Percentiles rank a stretch among this genome's conserved stretches.
Conservation (phyloP, 768 basidiomycete species). For the Polyporus arcularius region DNA sequence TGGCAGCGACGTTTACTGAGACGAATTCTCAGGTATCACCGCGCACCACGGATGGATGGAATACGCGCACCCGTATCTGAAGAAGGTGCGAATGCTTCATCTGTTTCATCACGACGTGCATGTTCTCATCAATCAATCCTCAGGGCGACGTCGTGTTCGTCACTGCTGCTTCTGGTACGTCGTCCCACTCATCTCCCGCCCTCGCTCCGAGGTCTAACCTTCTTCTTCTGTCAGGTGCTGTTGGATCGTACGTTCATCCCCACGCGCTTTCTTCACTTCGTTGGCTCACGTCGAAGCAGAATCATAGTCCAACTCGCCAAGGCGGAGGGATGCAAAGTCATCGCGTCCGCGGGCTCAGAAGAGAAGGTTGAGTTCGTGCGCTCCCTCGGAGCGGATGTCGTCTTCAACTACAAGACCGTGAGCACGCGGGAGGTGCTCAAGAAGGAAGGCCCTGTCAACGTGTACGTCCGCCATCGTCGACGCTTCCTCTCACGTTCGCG, state of each 20-base stretch:
- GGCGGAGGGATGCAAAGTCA: conserved; percentile 53
- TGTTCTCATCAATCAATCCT: not conserved
- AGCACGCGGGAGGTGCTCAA: conserved; percentile 51
- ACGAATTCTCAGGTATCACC: conserved; percentile 28
- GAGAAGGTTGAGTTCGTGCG: conserved; percentile 67
- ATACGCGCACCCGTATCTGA: conserved; percentile 35
- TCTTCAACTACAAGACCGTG: conserved; percentile 73
- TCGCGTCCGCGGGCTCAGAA: conserved; percentile 70
- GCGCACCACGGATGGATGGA: conserved; percentile 44
- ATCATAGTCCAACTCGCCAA: conserved; percentile 45
- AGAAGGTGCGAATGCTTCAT: conserved; percentile 36
- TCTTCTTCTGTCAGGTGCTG: conserved; percentile 37
- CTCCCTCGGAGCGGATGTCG: conserved; percentile 65
- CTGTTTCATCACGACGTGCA: not conserved
- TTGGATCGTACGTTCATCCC: conserved; percentile 54
- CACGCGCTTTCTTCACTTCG: not conserved
- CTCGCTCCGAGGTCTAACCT: not conserved
- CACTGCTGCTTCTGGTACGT: conserved; percentile 41
- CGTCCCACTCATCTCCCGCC: not conserved
- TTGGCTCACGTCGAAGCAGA: not conserved
- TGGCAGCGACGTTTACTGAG: not conserved
- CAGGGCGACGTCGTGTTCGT: conserved; percentile 55
- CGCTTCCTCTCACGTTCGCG: not conserved
- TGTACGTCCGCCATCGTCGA: conserved; percentile 21
- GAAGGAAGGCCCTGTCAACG: conserved; percentile 58